Evolutionary conservation across 441 rosid species (phyloP).

Genomic region (Manihot esculenta): DNA sequence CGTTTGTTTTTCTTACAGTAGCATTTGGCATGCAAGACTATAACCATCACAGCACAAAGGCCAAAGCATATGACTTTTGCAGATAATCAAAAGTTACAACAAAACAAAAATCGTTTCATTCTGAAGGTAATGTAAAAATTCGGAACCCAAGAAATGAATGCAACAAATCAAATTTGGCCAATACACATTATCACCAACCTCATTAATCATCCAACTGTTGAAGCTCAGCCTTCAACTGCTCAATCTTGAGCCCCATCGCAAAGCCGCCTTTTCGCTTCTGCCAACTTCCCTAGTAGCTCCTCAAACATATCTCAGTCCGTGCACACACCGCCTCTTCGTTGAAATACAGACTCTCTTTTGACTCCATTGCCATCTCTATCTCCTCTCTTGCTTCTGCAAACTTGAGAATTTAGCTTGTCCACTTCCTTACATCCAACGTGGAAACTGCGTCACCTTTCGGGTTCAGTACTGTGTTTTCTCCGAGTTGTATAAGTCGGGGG

Average conservation of each 20-base stretch:
- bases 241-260: constrained; percentile 93
- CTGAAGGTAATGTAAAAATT: not conserved
- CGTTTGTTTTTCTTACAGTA: not conserved
- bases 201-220: constrained; percentile 72
- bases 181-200: constrained; percentile 30
- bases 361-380: constrained; percentile 91
- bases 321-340: constrained; percentile 94
- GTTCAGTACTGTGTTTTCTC: constrained; percentile 29
- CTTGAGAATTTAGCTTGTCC: constrained; percentile 77
- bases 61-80: no score
- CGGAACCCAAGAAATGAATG: not conserved
- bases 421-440: constrained; percentile 58
- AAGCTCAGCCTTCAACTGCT: constrained; percentile 92
- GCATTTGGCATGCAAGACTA: not conserved
- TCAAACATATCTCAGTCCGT: constrained; percentile 64
- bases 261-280: constrained; percentile 51
- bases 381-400: constrained; percentile 98
- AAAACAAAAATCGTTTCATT: not conserved
- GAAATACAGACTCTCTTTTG: constrained; percentile 93
- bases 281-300: constrained; percentile 51
- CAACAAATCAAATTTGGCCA: not conserved
- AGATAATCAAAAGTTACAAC: not conserved
- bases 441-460: constrained; percentile 28
- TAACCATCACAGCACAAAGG: no score
- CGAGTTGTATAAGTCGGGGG: constrained; percentile 5